Conservation (phyloP, 2,329 filamentous ascomycete genomes). For the Alternaria triticina region DNA sequence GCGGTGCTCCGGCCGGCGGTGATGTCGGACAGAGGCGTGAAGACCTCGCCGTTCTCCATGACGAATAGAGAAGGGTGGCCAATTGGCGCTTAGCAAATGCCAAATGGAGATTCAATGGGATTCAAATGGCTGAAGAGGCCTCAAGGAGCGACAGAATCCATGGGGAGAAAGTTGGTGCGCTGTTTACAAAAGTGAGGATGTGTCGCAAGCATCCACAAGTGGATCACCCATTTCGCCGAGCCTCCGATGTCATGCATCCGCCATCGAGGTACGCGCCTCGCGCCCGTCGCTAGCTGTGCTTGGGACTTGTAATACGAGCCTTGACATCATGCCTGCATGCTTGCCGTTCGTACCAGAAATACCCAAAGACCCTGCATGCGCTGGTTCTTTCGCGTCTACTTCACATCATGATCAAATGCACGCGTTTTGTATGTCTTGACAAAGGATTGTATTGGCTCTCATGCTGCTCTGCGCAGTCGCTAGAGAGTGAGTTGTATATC, state of each 20-base stretch:
- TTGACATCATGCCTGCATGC: not conserved
- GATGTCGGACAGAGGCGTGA: conserved; percentile 47
- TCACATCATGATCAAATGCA: not conserved
- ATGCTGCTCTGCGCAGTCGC: conserved; percentile 39
- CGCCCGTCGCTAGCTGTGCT: not conserved
- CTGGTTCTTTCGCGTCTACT: not conserved
- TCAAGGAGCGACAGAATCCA: conserved; percentile 31
- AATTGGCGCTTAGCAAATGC: not conserved
- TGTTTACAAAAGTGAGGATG: conserved; percentile 13
- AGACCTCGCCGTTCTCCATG: conserved; percentile 48
- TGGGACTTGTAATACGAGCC: not conserved
- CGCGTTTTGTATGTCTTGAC: conserved; percentile 10
- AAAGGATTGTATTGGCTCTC: conserved; percentile 46
- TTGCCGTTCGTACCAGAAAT: not conserved
- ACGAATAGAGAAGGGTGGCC: conserved; percentile 10
- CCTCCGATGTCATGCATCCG: conserved; percentile 23
- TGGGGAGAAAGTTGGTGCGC: conserved; percentile 15
- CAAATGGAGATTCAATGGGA: not conserved
- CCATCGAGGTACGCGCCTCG: conserved; percentile 21
- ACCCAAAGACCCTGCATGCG: not conserved
- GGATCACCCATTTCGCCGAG: conserved; percentile 30
- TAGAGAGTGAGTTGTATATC: conserved; percentile 37
- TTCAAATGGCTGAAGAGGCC: conserved; percentile 7
- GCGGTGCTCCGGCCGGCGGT: conserved; percentile 43
- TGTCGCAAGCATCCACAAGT: conserved; percentile 13